Conservation (phyloP, 768 basidiomycete genomes). For the Boletus coccyginus region DNA sequence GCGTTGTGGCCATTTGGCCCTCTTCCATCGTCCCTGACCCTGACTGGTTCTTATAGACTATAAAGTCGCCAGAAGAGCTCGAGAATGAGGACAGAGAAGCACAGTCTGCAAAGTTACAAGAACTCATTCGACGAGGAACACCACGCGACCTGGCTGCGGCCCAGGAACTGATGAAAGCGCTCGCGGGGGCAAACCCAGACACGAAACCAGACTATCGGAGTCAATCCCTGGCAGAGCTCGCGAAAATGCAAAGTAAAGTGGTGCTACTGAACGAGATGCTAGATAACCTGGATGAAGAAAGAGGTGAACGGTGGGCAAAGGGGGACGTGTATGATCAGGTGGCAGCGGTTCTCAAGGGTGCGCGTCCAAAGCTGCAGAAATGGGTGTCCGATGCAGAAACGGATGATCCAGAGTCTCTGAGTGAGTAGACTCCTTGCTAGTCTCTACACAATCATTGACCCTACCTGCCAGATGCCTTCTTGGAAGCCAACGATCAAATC, state of each 20-base stretch:
- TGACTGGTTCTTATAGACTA: constrained; percentile 49
- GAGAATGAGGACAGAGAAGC: constrained; percentile 95
- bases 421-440: constrained; percentile 39
- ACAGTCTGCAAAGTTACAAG: constrained; percentile 97
- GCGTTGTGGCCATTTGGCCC: neutral
- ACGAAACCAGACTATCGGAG: constrained; percentile 91
- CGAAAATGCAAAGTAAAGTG: constrained; percentile 93
- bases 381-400: constrained; percentile 95
- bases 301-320: constrained; percentile 75
- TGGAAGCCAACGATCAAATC: constrained; percentile 97
- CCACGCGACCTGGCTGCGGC: constrained; percentile 93
- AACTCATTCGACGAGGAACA: constrained; percentile 92
- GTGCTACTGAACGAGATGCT: constrained; percentile 96
- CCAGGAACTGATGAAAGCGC: constrained; percentile 94
- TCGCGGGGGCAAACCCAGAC: constrained; percentile 94
- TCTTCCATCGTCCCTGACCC: neutral
- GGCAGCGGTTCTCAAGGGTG: constrained; percentile 71
- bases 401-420: constrained; percentile 86
- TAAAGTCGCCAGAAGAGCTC: constrained; percentile 94
- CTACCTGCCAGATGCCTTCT: constrained; percentile 71
- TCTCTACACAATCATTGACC: neutral
- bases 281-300: constrained; percentile 75
- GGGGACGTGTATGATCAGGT: constrained; percentile 99
- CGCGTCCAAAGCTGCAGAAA: constrained; percentile 93
- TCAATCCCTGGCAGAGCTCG: constrained; percentile 86